Evolutionary conservation across 169 alveolate species (phyloP).

Genomic region (Plasmodium coatneyi): DNA sequence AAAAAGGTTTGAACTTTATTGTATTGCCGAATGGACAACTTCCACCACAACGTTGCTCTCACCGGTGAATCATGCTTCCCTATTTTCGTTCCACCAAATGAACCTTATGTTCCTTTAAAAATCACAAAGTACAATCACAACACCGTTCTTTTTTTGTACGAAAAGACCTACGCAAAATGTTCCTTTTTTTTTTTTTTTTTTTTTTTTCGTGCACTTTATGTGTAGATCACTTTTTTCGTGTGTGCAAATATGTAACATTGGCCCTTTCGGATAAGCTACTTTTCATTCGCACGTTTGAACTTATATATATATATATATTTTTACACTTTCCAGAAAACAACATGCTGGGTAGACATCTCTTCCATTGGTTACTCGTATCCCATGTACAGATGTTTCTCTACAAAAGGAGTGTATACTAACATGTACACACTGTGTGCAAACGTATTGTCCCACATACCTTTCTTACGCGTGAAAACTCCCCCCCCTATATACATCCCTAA

Average conservation of each 20-base stretch:
- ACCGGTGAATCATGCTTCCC: not conserved
- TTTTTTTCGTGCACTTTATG: no score
- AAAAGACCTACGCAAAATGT: not conserved
- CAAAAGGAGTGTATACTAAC: not conserved
- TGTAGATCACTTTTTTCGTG: not conserved
- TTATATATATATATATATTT: not conserved
- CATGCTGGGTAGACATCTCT: not conserved
- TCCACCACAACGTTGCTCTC: not conserved
- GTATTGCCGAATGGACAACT: not conserved
- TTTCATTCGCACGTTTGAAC: not conserved
- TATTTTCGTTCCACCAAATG: not conserved
- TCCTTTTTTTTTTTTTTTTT: slow-evolving; percentile 2
- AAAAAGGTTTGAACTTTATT: not conserved
- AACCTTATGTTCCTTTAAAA: not conserved
- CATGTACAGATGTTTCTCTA: not conserved
- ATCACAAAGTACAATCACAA: not conserved
- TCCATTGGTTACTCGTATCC: not conserved
- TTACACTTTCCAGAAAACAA: not conserved
- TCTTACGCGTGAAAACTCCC: not conserved
- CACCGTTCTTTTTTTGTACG: not conserved
- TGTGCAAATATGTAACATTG: not conserved
- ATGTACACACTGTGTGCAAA: not conserved
- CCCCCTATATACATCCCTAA: not conserved
- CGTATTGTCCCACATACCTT: not conserved
- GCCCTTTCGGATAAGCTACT: not conserved